These are phyloP conservation scores for Blastosporella zonata DNA, from an alignment of 1,284 basidiomycete species.

Conservation along the genomic window DNA sequence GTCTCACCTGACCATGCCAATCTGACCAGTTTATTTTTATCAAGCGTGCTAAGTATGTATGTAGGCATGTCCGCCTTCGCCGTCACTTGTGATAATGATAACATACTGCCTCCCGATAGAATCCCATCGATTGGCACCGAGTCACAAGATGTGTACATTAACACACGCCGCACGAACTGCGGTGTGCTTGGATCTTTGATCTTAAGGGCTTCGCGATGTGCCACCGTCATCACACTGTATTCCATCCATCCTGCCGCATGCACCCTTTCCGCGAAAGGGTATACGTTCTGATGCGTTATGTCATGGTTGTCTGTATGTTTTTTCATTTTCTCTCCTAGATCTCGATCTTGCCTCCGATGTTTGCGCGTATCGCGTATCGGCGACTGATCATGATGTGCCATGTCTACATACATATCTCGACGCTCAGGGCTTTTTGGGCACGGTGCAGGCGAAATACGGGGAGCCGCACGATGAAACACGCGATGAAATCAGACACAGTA, in stretches of 20 bases:
- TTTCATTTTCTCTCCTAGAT: neutral
- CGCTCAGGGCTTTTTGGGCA: neutral
- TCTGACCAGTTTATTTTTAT: conserved; percentile 4
- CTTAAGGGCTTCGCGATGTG: conserved; percentile 5
- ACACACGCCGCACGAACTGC: conserved; percentile 2
- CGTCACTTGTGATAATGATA: neutral
- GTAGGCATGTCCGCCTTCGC: neutral
- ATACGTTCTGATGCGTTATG: neutral
- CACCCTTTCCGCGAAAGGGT: neutral
- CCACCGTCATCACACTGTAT: neutral
- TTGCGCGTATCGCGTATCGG: neutral
- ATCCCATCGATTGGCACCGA: neutral
- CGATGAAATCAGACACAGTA: neutral
- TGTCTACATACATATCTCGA: neutral
- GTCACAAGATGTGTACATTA: neutral
- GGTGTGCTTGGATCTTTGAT: conserved; percentile 16
- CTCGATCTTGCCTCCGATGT: neutral
- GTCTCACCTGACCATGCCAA: neutral
- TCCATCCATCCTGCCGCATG: neutral
- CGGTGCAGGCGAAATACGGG: neutral
- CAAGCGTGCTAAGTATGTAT: neutral
- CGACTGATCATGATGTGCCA: neutral
- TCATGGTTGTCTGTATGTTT: neutral
- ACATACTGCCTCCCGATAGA: neutral
- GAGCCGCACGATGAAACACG: neutral